Conservation (phyloP, 306 rosid species). For the Betula pendula region DNA sequence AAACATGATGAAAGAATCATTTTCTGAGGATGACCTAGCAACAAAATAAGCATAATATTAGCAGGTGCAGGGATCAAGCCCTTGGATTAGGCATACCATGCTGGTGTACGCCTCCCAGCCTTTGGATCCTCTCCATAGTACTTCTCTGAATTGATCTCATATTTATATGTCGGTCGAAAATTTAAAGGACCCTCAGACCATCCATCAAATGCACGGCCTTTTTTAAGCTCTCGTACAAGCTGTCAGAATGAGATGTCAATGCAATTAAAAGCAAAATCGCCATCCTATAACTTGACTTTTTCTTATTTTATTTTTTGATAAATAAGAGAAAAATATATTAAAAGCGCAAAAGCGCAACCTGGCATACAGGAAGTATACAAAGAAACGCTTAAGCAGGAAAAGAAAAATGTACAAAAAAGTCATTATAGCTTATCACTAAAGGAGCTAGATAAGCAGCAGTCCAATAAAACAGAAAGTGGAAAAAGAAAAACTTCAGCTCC, state of each 20-base stretch:
- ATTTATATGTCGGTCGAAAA: conserved; percentile 93
- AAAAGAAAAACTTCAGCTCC: too few species aligned
- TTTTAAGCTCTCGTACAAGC: conserved; percentile 62
- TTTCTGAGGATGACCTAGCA: neutral
- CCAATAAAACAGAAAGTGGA: too few species aligned
- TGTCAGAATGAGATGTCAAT: conserved; percentile 47
- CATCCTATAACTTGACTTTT: conserved; percentile 5
- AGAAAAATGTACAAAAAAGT: too few species aligned
- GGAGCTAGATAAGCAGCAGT: too few species aligned
- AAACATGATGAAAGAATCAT: neutral
- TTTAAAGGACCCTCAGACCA: conserved; percentile 88
- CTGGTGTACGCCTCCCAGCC: conserved; percentile 75
- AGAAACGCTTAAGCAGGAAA: too few species aligned
- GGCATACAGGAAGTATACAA: too few species aligned
- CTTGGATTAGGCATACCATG: conserved; percentile 62
- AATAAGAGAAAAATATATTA: too few species aligned
- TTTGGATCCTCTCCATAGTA: conserved; percentile 82
- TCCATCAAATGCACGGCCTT: conserved; percentile 80
- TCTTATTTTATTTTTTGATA: too few species aligned
- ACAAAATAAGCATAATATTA: conserved; percentile 7
- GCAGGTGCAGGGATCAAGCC: conserved; percentile 24
- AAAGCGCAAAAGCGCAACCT: too few species aligned
- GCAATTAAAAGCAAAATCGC: conserved; percentile 19
- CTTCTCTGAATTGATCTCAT: conserved; percentile 73
- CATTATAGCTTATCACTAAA: too few species aligned